Conservation (phyloP, 345 rosid genomes). For the Dipteronia sinensis region DNA sequence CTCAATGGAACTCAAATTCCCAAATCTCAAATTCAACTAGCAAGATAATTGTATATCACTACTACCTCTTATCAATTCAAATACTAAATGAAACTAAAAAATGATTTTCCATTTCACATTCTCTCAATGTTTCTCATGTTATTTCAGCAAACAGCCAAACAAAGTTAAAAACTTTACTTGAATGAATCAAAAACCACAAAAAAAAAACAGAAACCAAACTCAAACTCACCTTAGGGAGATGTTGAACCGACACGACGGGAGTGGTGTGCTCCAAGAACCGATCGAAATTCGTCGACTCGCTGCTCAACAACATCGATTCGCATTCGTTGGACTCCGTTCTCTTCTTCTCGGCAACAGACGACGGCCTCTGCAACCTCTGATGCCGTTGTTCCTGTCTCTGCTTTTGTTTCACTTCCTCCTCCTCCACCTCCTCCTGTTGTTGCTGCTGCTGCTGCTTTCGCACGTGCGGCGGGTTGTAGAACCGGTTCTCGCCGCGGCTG, state of each 20-base stretch:
- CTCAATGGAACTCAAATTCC: neutral
- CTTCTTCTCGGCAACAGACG: slow-evolving; percentile 25
- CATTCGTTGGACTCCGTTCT: slow-evolving; percentile 39
- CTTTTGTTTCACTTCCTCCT: slow-evolving; percentile 13
- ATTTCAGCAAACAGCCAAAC: too few relatives aligned
- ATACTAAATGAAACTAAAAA: neutral
- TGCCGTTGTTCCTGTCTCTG: slow-evolving; percentile 32
- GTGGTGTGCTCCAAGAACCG: slow-evolving; percentile 86
- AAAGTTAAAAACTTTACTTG: neutral
- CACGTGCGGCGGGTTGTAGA: slow-evolving; percentile 54
- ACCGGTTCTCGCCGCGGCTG: slow-evolving; percentile 49
- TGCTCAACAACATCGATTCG: slow-evolving; percentile 26
- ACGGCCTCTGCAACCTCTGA: slow-evolving; percentile 27
- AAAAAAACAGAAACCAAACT: neutral
- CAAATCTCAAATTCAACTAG: neutral
- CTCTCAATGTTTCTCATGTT: neutral
- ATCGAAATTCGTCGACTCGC: slow-evolving; percentile 69
- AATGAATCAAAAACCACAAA: neutral
- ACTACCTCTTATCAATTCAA: neutral
- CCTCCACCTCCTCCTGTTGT: slow-evolving; percentile 26
- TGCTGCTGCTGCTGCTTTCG: slow-evolving; percentile 46
- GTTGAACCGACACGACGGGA: slow-evolving; percentile 65
- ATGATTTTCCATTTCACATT: neutral
- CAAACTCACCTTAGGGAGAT: slow-evolving; percentile 58
- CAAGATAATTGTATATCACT: neutral